phyloP scores from a whole-genome alignment of 176 grass and related monocot genomes.

The Triticum timopheevii region DNA sequence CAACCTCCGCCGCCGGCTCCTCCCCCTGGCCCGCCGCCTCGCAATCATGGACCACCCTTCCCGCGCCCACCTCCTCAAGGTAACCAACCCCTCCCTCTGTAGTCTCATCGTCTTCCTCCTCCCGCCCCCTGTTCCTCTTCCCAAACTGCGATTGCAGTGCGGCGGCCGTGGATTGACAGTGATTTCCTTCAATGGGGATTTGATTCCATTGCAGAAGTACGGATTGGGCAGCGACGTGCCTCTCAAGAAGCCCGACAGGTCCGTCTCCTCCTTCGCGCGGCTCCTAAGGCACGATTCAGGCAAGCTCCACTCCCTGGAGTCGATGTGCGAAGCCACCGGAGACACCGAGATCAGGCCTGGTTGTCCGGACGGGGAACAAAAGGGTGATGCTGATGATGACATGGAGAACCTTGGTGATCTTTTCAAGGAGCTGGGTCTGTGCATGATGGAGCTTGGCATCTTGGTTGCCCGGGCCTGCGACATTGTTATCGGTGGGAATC shows the following conservation, averaged over 20 bases:
- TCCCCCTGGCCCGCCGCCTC: constrained; percentile 68
- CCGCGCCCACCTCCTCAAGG: constrained; percentile 62
- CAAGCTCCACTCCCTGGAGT: background rate
- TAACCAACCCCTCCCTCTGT: background rate
- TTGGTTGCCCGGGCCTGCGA: constrained; percentile 69
- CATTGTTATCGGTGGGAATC: constrained; percentile 46
- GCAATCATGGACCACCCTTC: constrained; percentile 56
- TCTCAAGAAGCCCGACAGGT: constrained; percentile 62
- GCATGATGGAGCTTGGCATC: constrained; percentile 89
- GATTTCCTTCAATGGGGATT: background rate
- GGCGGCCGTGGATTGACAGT: background rate
- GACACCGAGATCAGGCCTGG: background rate
- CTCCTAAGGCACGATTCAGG: constrained; percentile 45
- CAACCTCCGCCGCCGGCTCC: constrained; percentile 47
- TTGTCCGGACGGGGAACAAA: background rate
- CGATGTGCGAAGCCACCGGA: background rate
- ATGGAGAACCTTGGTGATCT: constrained; percentile 51
- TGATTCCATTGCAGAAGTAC: constrained; percentile 61
- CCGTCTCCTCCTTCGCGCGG: constrained; percentile 62
- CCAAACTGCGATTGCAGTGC: background rate
- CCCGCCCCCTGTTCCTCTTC: background rate
- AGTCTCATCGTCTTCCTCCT: background rate
- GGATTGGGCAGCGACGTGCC: constrained; percentile 84
- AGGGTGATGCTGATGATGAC: background rate
- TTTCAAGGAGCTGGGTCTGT: constrained; percentile 56